Conservation (phyloP, 176 grass and related monocot genomes). For the Zoysia japonica region DNA sequence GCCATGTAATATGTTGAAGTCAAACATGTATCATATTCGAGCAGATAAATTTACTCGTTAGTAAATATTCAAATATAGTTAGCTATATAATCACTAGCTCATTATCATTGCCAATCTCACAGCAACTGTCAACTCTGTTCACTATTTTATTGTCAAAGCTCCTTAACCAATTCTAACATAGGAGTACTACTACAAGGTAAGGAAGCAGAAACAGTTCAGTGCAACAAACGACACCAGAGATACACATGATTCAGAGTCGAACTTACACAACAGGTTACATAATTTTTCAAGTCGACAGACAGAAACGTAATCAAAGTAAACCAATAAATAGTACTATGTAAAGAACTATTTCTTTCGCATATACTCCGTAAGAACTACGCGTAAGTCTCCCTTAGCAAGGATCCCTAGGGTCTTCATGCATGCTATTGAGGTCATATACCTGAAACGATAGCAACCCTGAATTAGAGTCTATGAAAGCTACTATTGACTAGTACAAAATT, state of each 20-base stretch:
- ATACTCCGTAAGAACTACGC: background rate
- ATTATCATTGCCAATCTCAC: background rate
- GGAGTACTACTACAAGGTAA: background rate
- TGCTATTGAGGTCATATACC: conserved; percentile 20
- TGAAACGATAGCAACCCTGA: background rate
- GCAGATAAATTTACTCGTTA: background rate
- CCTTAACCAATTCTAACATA: background rate
- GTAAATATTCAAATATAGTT: background rate
- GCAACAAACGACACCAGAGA: background rate
- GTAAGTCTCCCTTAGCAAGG: background rate
- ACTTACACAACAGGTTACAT: background rate
- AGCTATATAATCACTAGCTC: background rate
- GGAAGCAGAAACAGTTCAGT: background rate
- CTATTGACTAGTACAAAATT: background rate
- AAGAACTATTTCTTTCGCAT: background rate
- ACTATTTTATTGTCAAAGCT: background rate
- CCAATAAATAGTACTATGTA: background rate
- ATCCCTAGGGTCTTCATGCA: conserved; percentile 11
- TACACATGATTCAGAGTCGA: background rate
- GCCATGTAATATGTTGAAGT: background rate
- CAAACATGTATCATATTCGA: background rate
- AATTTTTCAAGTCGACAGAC: background rate
- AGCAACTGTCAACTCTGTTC: background rate
- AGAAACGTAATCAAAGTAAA: background rate
- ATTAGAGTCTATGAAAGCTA: background rate